Percentiles rank a stretch among this genome's conserved stretches.
phyloP scores from a whole-genome alignment of 2,329 filamentous ascomycete genomes.

The Colletotrichum tofieldiae region DNA sequence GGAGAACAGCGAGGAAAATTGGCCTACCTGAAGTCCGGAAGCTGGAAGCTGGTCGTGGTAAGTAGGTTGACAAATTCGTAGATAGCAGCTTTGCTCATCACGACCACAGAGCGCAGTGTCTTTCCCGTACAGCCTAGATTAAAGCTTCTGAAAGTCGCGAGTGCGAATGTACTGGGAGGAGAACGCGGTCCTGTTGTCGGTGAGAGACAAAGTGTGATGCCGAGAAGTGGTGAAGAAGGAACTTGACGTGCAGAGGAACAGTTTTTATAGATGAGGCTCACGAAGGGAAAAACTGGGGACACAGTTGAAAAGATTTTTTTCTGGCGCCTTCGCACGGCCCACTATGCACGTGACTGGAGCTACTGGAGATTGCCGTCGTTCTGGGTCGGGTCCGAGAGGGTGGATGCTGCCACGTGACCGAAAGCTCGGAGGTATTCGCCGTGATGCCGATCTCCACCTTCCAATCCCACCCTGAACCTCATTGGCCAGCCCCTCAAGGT shows the following conservation, averaged over 20 bases:
- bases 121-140: not conserved
- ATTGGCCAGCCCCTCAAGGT: constrained; percentile 33
- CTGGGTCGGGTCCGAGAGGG: not conserved
- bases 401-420: constrained; percentile 1
- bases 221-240: not conserved
- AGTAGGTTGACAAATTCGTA: not conserved
- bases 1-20: constrained; percentile 1
- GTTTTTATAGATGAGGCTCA: constrained; percentile 39
- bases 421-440: constrained; percentile 27
- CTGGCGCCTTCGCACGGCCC: constrained; percentile 15
- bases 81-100: not conserved
- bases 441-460: constrained; percentile 29
- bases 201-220: constrained; percentile 5
- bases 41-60: not conserved
- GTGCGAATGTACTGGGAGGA: not conserved
- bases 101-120: not conserved
- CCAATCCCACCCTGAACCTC: not conserved
- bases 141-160: not conserved
- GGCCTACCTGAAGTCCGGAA: constrained; percentile 24
- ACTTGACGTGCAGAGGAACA: constrained; percentile 21
- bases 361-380: not conserved
- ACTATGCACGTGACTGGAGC: not conserved
- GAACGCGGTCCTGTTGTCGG: not conserved
- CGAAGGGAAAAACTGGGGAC: constrained; percentile 32
- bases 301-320: constrained; percentile 36